These are phyloP conservation scores for Lineolata rhizophorae DNA, from an alignment of 495 filamentous ascomycete species.

Conservation along the genomic window DNA sequence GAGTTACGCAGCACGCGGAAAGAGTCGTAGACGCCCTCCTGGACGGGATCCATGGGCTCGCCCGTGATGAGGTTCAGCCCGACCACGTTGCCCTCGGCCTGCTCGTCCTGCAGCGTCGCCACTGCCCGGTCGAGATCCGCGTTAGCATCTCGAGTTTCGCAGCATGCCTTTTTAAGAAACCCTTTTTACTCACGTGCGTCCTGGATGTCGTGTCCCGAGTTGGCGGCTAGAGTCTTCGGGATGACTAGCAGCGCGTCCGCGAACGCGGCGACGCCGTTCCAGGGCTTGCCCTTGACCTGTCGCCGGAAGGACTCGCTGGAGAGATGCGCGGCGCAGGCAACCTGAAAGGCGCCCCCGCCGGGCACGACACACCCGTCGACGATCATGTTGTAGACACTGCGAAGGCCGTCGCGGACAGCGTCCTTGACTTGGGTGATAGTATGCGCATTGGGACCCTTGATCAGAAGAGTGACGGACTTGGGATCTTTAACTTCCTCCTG, in stretches of 20 bases:
- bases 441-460: conserved; percentile 93
- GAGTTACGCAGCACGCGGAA: conserved; percentile 87
- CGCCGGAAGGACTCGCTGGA: conserved; percentile 62
- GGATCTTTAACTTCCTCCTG: conserved; percentile 91
- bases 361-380: conserved; percentile 89
- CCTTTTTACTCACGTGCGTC: conserved; percentile 71
- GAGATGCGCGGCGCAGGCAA: conserved; percentile 79
- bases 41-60: conserved; percentile 86
- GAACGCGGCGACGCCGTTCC: conserved; percentile 84
- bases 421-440: conserved; percentile 93
- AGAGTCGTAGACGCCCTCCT: conserved; percentile 84
- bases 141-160: no score
- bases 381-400: conserved; percentile 97
- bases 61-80: conserved; percentile 73
- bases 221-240: conserved; percentile 90
- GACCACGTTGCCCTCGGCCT: conserved; percentile 60
- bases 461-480: conserved; percentile 94
- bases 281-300: conserved; percentile 89
- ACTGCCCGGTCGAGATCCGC: no score
- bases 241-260: conserved; percentile 86
- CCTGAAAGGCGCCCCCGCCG: conserved; percentile 87
- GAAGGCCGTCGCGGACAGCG: conserved; percentile 86
- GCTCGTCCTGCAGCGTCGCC: conserved; percentile 67
- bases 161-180: no score
- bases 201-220: conserved; percentile 90